These are phyloP conservation scores for Pythium aquatile DNA, from an alignment of 352 stramenopile species.

Conservation along the genomic window DNA sequence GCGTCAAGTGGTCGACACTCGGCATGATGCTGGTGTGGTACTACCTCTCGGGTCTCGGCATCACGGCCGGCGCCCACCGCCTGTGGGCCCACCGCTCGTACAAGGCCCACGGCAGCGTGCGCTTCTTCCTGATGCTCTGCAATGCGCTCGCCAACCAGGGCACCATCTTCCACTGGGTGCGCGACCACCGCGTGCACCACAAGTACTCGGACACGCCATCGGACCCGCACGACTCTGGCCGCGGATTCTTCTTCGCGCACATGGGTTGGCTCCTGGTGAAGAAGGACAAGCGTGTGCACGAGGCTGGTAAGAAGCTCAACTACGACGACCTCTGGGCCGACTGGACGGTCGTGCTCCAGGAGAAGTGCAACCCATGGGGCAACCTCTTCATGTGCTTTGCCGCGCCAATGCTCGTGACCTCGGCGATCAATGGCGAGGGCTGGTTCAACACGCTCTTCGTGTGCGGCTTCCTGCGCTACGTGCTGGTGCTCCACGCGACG, in stretches of 20 bases:
- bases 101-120: constrained; percentile 89
- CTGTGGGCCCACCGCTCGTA: constrained; percentile 97
- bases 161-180: constrained; percentile 97
- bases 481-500: constrained; percentile 94
- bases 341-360: constrained; percentile 94
- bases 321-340: constrained; percentile 97
- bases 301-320: constrained; percentile 92
- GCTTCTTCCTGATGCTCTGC: constrained; percentile 96
- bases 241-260: constrained; percentile 99
- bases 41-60: constrained; percentile 95
- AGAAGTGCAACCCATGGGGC: constrained; percentile 97
- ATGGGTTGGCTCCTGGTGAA: constrained; percentile 99
- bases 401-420: constrained; percentile 91
- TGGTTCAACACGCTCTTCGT: constrained; percentile 97
- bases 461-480: constrained; percentile 93
- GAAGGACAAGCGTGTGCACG: constrained; percentile 93
- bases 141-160: constrained; percentile 98
- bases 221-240: constrained; percentile 94
- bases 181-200: constrained; percentile 99
- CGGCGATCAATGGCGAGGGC: constrained; percentile 86
- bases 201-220: constrained; percentile 97
- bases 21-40: constrained; percentile 91
- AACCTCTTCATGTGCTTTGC: constrained; percentile 98
- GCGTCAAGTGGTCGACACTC: constrained; percentile 86
- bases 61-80: constrained; percentile 97